Evolutionary conservation across 2,329 filamentous ascomycete species (phyloP), one percentile per base, ranked within the genome.

Genomic region (Macrophomina pseudophaseolina): DNA sequence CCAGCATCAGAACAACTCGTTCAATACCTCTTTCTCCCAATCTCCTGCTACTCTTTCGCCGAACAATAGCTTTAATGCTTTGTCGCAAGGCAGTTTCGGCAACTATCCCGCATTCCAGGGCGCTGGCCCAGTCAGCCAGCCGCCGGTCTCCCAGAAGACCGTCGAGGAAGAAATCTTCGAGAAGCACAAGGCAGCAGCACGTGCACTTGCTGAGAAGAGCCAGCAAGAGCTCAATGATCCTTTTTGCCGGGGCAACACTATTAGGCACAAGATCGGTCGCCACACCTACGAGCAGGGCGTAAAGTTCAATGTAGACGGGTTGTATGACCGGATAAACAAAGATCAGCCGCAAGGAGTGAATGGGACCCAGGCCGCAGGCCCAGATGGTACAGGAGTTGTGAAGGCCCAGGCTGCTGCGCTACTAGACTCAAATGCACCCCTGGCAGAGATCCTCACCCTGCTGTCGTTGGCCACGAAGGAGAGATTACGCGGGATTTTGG

Each of bases 391-490:
- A 38, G 84, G 86, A 12, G 79, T 90, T 30, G 84, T 92, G 2
- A 80, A 86, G 49, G 89, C 77, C 3, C 72, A 78, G 51, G 74
- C 77, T 63, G 72, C 80, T 70, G 92, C 91, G 64, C 86, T 96
- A 44, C 86, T 95, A 0, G 88, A 90, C 42, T 76, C 79, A 23
- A 91, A 93, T 51, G 88, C 91, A 1, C 88, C 87, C 64, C 82
- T 97, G 40, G 90, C 91, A 14, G 93, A 97, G 68, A 91, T 97
- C 71, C 80, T 97, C 52, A 91, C 92, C 32, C 83, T 97, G 16
- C 77, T 97, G 67, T 95, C 93, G 5, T 85, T 97, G 66, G 91
- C 92, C 18, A 89, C 92, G 9, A 92, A 94, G 74, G 91, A 96
- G 71, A 87, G 93, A 33, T 72, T 97, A 44, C 86, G 91, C 64